These are phyloP conservation scores for Mortierella antarctica DNA, from an alignment of 192 early-diverging fungal species.

Conservation along the genomic window DNA sequence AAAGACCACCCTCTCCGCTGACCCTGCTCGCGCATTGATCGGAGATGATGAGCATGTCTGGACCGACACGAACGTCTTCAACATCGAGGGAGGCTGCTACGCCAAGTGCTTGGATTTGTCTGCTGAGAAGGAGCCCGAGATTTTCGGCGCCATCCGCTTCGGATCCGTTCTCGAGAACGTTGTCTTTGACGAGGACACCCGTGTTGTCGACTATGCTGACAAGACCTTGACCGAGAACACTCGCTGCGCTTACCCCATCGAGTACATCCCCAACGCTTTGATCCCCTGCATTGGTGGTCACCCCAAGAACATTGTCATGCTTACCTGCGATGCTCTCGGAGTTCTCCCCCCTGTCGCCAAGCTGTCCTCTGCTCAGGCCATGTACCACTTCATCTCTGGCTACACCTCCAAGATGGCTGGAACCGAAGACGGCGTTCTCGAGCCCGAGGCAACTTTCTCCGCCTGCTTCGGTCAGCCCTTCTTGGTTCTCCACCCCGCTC, in stretches of 20 bases:
- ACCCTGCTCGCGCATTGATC: constrained; percentile 92
- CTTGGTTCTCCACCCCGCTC: constrained; percentile 94
- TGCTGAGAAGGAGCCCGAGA: constrained; percentile 98
- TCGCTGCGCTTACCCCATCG: constrained; percentile 95
- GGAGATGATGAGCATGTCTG: constrained; percentile 99
- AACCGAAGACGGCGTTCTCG: constrained; percentile 93
- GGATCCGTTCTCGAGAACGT: constrained; percentile 98
- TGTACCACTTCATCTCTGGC: constrained; percentile 98
- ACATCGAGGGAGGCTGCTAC: constrained; percentile 99
- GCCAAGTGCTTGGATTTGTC: constrained; percentile 97
- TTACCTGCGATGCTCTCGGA: constrained; percentile 98
- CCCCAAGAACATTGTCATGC: constrained; percentile 94
- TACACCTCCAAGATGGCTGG: constrained; percentile 99
- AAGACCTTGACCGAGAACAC: constrained; percentile 93
- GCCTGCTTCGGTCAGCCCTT: constrained; percentile 96
- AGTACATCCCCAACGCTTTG: constrained; percentile 94
- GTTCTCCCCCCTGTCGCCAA: constrained; percentile 94
- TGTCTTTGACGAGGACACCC: constrained; percentile 80
- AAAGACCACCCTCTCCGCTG: constrained; percentile 97
- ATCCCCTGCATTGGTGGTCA: constrained; percentile 89
- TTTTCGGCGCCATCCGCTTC: constrained; percentile 96
- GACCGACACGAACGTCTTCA: constrained; percentile 96
- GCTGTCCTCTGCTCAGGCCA: constrained; percentile 88
- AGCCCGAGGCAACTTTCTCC: constrained; percentile 93
- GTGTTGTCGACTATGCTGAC: constrained; percentile 87